A percentile compares a stretch with the other conserved stretches of the same genome.
phyloP scores from a whole-genome alignment of 768 basidiomycete species.

The Thelephora ganbajun region DNA sequence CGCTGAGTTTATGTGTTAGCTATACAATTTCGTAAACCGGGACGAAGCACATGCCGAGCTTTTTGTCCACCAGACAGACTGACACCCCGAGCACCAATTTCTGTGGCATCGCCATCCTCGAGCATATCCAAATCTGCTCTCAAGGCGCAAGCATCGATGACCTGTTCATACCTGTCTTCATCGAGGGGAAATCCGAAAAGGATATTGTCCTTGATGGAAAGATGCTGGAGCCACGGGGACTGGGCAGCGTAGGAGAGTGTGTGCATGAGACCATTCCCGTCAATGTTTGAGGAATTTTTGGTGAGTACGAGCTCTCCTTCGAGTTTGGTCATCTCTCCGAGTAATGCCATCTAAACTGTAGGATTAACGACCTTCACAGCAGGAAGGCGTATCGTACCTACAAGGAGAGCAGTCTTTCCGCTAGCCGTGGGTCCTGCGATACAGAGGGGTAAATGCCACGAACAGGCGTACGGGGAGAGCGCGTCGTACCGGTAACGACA shows the following conservation, averaged over 20 bases:
- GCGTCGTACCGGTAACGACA: conserved; percentile 35
- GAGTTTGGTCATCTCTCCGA: conserved; percentile 56
- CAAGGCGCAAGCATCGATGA: conserved; percentile 79
- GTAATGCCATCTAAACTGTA: conserved; percentile 40
- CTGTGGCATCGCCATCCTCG: conserved; percentile 77
- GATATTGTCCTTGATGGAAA: conserved; percentile 47
- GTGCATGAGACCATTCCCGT: conserved; percentile 47
- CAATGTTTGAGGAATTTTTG: conserved; percentile 46
- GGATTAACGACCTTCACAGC: neutral
- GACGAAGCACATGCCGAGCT: conserved; percentile 33
- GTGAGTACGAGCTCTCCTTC: conserved; percentile 47
- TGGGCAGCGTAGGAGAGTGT: conserved; percentile 34
- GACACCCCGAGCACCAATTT: conserved; percentile 72
- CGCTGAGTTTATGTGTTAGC: conserved; percentile 23
- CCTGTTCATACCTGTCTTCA: conserved; percentile 57
- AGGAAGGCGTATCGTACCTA: conserved; percentile 15
- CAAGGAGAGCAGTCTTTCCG: conserved; percentile 71
- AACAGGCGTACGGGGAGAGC: neutral
- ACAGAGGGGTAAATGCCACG: neutral
- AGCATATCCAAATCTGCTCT: conserved; percentile 68
- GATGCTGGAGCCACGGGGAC: conserved; percentile 29
- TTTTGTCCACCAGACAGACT: conserved; percentile 77
- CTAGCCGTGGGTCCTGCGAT: conserved; percentile 50
- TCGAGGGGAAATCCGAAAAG: conserved; percentile 43
- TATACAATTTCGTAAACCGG: neutral